Evolutionary conservation across 257 asterid species (phyloP).

Genomic region (Prunella vulgaris): DNA sequence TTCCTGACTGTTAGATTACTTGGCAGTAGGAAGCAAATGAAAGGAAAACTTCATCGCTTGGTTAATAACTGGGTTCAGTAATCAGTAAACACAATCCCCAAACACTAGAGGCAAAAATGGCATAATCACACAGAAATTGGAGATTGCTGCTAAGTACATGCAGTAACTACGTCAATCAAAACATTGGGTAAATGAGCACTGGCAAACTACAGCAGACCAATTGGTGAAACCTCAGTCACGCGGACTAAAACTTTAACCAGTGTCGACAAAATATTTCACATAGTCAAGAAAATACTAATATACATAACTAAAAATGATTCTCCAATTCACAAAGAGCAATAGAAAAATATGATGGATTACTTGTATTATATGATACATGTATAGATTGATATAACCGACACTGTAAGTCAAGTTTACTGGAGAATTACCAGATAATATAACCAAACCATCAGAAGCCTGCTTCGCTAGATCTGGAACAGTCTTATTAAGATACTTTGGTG

Average conservation of each 20-base stretch:
- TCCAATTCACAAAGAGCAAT: neutral
- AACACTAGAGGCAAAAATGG: neutral
- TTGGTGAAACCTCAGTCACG: neutral
- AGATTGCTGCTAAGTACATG: neutral
- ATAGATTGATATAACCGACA: neutral
- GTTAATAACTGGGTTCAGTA: neutral
- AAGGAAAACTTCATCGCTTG: neutral
- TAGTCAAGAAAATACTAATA: neutral
- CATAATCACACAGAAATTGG: neutral
- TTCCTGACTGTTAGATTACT: neutral
- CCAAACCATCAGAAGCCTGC: conserved; percentile 71
- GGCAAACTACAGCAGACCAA: neutral
- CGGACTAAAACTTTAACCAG: neutral
- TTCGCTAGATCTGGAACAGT: conserved; percentile 72
- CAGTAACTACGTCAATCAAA: neutral
- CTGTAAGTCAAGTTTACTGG: neutral
- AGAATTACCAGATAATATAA: conserved; percentile 68
- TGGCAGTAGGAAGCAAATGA: conserved; percentile 1
- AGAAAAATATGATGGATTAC: neutral
- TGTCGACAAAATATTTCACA: neutral
- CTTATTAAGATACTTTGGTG: conserved; percentile 75
- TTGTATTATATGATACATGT: neutral
- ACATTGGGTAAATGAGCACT: neutral
- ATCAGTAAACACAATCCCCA: neutral
- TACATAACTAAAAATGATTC: neutral